A percentile compares a stretch with the other conserved stretches of the same genome.
phyloP scores from a whole-genome alignment of 1,139 yeast species.

The Diutina ranongensis region DNA sequence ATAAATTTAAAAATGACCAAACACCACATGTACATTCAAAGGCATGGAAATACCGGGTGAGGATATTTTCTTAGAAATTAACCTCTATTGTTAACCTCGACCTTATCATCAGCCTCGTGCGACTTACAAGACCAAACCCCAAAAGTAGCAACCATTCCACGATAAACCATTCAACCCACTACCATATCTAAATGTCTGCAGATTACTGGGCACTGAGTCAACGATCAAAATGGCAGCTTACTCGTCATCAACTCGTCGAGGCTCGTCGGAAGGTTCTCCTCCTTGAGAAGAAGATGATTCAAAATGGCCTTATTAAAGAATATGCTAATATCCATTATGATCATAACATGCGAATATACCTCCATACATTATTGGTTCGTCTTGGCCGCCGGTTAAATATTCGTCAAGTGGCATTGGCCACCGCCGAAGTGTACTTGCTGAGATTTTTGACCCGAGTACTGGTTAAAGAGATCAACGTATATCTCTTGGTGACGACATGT shows the following conservation, averaged over 20 bases:
- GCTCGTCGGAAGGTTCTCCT: slow-evolving; percentile 26
- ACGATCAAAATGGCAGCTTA: slow-evolving; percentile 31
- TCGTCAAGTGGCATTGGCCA: slow-evolving; percentile 75
- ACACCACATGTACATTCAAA: too few species aligned
- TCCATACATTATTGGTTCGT: slow-evolving; percentile 58
- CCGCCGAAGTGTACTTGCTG: slow-evolving; percentile 76
- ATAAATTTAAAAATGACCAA: too few species aligned
- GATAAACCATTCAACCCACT: too few species aligned
- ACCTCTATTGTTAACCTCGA: neutral
- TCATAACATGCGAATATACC: slow-evolving; percentile 51
- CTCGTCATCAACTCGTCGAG: slow-evolving; percentile 28
- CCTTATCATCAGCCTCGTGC: neutral
- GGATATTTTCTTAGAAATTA: too few species aligned
- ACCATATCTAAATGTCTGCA: slow-evolving; percentile 25
- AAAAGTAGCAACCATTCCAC: neutral
- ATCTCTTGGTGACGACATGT: slow-evolving; percentile 72
- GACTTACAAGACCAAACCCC: neutral
- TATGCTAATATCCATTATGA: slow-evolving; percentile 40
- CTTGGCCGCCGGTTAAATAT: slow-evolving; percentile 69
- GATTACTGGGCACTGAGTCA: slow-evolving; percentile 39
- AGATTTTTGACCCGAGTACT: slow-evolving; percentile 67
- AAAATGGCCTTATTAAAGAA: slow-evolving; percentile 35
- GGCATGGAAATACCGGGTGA: too few species aligned
- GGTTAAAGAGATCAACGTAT: slow-evolving; percentile 70
- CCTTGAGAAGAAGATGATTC: slow-evolving; percentile 35